Evolutionary conservation across 768 basidiomycete genomes (phyloP).

Genomic region (Kockovaella imperatae): DNA sequence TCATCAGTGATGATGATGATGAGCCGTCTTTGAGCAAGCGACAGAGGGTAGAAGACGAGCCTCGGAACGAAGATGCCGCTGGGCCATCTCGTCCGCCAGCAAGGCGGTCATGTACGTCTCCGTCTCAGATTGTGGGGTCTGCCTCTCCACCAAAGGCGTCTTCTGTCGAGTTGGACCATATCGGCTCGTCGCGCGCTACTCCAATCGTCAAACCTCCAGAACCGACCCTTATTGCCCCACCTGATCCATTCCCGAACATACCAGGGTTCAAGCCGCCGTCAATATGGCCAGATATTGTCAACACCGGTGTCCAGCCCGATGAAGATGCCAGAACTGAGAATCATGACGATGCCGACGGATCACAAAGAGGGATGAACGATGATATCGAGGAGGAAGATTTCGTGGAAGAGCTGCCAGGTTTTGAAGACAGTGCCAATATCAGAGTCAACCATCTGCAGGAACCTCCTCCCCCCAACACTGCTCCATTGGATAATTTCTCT

Average conservation of each 20-base stretch:
- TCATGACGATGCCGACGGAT: conserved; percentile 1
- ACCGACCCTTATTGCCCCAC: neutral
- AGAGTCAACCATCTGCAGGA: too few relatives aligned
- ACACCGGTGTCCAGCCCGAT: conserved; percentile 9
- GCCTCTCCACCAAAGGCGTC: too few relatives aligned
- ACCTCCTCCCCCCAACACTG: neutral
- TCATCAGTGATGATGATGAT: conserved; percentile 41
- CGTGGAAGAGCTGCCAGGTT: neutral
- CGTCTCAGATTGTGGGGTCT: too few relatives aligned
- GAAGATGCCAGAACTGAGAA: conserved; percentile 5
- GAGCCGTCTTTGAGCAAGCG: conserved; percentile 2
- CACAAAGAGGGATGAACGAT: neutral
- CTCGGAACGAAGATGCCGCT: conserved; percentile 1
- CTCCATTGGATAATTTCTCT: conserved; percentile 11
- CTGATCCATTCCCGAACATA: conserved; percentile 12
- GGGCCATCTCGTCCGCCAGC: neutral
- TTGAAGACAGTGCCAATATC: neutral
- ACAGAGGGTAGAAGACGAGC: neutral
- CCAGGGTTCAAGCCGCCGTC: conserved; percentile 22
- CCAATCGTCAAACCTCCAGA: too few relatives aligned
- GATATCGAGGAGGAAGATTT: conserved; percentile 8
- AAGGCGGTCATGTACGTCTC: too few relatives aligned
- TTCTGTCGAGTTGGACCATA: too few relatives aligned
- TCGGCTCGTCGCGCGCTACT: too few relatives aligned
- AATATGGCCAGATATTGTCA: conserved; percentile 36